Base-by-base conservation (phyloP, 2,329 filamentous ascomycete species). In the Clonostachys solani region DNA sequence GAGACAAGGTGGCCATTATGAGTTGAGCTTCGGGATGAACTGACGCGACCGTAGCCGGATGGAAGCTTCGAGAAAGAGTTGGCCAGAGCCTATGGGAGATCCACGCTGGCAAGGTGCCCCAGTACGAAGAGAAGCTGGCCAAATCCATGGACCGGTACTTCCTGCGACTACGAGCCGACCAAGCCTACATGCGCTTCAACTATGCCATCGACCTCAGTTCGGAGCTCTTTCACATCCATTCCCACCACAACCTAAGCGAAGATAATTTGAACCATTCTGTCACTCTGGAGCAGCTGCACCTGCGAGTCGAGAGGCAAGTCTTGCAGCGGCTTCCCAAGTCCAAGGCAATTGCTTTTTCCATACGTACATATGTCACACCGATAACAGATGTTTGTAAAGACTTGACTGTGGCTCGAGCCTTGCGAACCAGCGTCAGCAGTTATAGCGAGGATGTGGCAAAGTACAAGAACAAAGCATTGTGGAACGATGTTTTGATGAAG, bases 341-440 rank as follows among this genome's bases (percentile, higher is more conserved):
- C 3, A 75, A 77, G 0, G 79, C 70, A 1, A 69, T 83, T 5
- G 78, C 86, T 3, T 90, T 90, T 57, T 89, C 86, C 0, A 88
- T 90, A 48, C 70, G 86, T 33, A 90, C 87, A 3, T 90, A 90
- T 62, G 89, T 90, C 57, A 78, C 83, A 51, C 85, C 84, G 0
- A 66, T 90, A 34, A 81, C 73, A 1, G 79, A 82, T 35, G 75
- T 90, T 46, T 80, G 69, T 2, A 65, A 80, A 60, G 86, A 90
- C 29, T 23, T 23, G 23, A 29, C 23, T 17, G 42, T 43, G 42
- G 42, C 42, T 18, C 17, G 42, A 13, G 42, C 42, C 10, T 33
- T 43, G 23, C 34, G 42, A 29, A 43, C 42, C 8, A 43, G 42
- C 29, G 42, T 43, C 7, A 29, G 17, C 18, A 43, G 42, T 33